phyloP scores from a whole-genome alignment of 805 yeast species.

The Candida manassasensis region DNA sequence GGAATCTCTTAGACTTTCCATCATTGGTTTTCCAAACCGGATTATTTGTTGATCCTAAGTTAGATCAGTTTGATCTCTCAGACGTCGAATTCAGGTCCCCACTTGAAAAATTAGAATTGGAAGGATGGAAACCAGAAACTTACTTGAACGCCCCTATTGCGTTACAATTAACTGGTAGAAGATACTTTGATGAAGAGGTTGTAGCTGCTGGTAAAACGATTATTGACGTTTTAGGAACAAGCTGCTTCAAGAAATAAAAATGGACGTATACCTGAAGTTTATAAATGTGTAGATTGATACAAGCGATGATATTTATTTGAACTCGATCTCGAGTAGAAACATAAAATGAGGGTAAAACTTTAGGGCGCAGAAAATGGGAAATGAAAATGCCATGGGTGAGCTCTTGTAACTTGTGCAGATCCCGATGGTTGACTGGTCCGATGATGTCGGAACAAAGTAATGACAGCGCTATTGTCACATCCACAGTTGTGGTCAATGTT shows the following conservation, averaged over 20 bases:
- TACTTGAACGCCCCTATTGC: slow-evolving; percentile 52
- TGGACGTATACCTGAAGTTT: too few species aligned
- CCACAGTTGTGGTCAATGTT: too few species aligned
- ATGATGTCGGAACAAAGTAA: too few species aligned
- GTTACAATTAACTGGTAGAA: slow-evolving; percentile 49
- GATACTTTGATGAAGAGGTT: slow-evolving; percentile 55
- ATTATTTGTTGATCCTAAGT: slow-evolving; percentile 48
- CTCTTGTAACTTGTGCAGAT: too few species aligned
- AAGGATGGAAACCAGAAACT: slow-evolving; percentile 42
- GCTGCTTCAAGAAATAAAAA: slow-evolving; percentile 15
- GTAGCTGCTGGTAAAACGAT: slow-evolving; percentile 43
- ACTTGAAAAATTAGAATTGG: slow-evolving; percentile 46
- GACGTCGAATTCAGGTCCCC: slow-evolving; percentile 38
- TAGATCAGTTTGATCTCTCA: slow-evolving; percentile 45
- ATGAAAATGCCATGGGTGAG: too few species aligned
- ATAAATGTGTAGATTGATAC: too few species aligned
- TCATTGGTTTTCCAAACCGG: slow-evolving; percentile 62
- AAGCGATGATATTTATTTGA: too few species aligned
- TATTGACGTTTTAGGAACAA: slow-evolving; percentile 29
- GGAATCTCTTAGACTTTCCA: slow-evolving; percentile 70
- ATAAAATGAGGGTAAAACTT: too few species aligned
- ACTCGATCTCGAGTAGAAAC: too few species aligned
- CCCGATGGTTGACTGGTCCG: too few species aligned
- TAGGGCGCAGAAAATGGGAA: too few species aligned
- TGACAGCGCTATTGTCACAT: too few species aligned